A percentile compares a stretch with the other conserved stretches of the same genome.
Evolutionary conservation across 768 basidiomycete species (phyloP).

Genomic region (Cubamyces lactineus): DNA sequence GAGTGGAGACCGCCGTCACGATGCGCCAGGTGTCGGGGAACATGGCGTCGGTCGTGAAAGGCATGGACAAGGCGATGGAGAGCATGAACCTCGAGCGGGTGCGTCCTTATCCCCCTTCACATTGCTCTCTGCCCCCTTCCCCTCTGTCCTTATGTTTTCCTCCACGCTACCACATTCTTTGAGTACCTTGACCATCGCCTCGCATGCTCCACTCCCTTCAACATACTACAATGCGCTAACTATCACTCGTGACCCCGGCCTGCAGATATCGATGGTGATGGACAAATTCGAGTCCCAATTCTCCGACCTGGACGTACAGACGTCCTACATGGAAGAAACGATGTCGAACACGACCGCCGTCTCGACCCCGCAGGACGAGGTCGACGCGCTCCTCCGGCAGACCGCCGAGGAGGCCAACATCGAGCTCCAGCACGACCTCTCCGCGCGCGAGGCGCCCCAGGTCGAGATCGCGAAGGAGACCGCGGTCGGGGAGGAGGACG

Average conservation of each 20-base stretch:
- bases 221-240: too few relatives aligned
- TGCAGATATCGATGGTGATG: constrained; percentile 96
- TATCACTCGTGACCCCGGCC: background rate
- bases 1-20: constrained; percentile 98
- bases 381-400: constrained; percentile 88
- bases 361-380: constrained; percentile 95
- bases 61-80: constrained; percentile 99
- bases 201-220: too few relatives aligned
- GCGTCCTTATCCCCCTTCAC: constrained; percentile 36
- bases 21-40: constrained; percentile 96
- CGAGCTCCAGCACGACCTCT: constrained; percentile 90
- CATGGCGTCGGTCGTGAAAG: constrained; percentile 95
- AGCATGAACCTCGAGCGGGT: constrained; percentile 98
- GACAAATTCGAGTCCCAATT: constrained; percentile 99
- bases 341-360: constrained; percentile 93
- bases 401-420: constrained; percentile 98
- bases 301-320: constrained; percentile 96
- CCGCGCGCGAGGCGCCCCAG: constrained; percentile 52
- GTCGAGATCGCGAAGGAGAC: constrained; percentile 56
- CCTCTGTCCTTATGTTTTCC: background rate
- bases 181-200: too few relatives aligned
- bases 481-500: constrained; percentile 69
- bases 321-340: constrained; percentile 96
- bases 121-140: background rate
- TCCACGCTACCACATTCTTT: too few relatives aligned